phyloP scores from a whole-genome alignment of 2,329 filamentous ascomycete genomes.

The Pezicula carpinea region DNA sequence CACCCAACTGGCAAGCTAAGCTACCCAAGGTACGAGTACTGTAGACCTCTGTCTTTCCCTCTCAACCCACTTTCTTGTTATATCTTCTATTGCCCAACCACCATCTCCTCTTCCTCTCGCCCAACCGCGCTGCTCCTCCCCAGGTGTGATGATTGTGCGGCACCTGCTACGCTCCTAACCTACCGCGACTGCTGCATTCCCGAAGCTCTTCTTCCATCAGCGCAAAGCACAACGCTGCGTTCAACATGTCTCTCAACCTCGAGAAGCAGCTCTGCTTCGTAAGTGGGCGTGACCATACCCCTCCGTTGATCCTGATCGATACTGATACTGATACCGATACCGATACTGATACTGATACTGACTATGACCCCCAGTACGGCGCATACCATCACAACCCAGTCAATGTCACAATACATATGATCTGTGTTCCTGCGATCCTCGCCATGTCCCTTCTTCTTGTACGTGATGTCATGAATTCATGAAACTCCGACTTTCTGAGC shows the following conservation, averaged over 20 bases:
- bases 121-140: neutral
- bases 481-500: constrained; percentile 1
- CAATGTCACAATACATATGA: constrained; percentile 75
- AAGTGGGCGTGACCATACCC: constrained; percentile 34
- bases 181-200: constrained; percentile 6
- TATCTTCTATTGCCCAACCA: neutral
- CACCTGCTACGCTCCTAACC: constrained; percentile 8
- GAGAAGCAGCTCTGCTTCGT: constrained; percentile 82
- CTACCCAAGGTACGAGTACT: no score
- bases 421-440: constrained; percentile 72
- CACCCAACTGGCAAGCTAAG: no score
- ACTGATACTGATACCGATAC: neutral
- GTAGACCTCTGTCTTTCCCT: neutral
- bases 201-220: constrained; percentile 5
- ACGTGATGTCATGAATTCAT: constrained; percentile 28
- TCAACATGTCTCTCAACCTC: constrained; percentile 64
- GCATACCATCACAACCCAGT: constrained; percentile 75
- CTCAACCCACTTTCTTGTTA: neutral
- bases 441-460: constrained; percentile 69
- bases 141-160: constrained; percentile 13
- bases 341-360: constrained; percentile 2
- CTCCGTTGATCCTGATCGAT: no score
- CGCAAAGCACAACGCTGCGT: neutral
- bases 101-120: neutral
- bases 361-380: constrained; percentile 59